Base-by-base conservation (phyloP, 2,329 filamentous ascomycete species). In the Sporothrix schenckii region DNA sequence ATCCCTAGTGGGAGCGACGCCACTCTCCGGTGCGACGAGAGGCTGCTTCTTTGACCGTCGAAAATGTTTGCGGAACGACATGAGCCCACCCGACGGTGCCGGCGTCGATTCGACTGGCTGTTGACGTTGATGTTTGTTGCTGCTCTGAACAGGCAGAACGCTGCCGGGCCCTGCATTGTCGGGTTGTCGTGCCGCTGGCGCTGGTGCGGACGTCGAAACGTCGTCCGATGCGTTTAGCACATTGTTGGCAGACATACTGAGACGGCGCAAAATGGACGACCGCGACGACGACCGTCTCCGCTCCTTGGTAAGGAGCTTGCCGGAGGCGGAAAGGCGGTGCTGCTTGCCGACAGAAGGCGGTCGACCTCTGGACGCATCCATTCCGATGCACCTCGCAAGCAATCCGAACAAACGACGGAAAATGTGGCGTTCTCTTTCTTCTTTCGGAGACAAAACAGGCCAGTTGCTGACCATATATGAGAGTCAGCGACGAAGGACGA, bases 201-300 rank as follows among this genome's bases (percentile, higher is more conserved):
- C 44, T 44, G 60, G 5, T n/a, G 52, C 52, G 24, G 52, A 16
- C 16, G 47, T 19, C 49, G 24, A 34, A 2, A 14, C 47, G 1
- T 24, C 41, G 14, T 30, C 68, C 34, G 34, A n/a, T 30, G 21
- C 56, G 56, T 11, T 60, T 13, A 54, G 47, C 14, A 69, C 47
- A 21, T 39, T 65, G 3, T 49, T 63, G n/a, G 68, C 47, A 3
- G 68, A 69, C 47, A 53, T 41, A 47, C 56, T 63, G 2, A 69
- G 24, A 4, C 68, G 56, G 16, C 68, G 68, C 21, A 69, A 41
- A 5, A 69, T 30, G 4, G 30, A 44, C 1, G 68, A 54, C 30
- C 24, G n/a, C 19, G 68, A 69, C 47, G 68, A 65, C 19, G 68
- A 69, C 21, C 68, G 68, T 52, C 63, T 69, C 58, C 44, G 27